A percentile compares a stretch with the other conserved stretches of the same genome.
These are phyloP conservation scores for Hypoxylon sp. DNA, from an alignment of 2,329 filamentous ascomycete species.

Conservation along the genomic window DNA sequence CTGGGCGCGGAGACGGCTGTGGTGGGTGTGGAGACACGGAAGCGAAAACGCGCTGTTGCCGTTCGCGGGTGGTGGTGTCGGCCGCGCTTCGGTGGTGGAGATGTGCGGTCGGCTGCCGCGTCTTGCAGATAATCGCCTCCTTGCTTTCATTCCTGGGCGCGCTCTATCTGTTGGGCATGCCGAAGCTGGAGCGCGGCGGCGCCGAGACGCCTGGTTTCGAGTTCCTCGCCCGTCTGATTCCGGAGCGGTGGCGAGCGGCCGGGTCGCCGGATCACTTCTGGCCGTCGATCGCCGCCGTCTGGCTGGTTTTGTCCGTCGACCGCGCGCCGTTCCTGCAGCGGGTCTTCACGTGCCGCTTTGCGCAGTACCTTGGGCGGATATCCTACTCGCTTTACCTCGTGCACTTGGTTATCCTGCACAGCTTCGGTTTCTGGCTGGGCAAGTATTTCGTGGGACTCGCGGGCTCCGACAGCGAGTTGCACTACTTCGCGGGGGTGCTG, in stretches of 20 bases:
- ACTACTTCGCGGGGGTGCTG: conserved; percentile 35
- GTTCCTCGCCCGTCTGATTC: conserved; percentile 39
- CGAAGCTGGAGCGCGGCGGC: conserved; percentile 41
- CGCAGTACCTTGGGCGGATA: conserved; percentile 49
- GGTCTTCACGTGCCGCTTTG: conserved; percentile 47
- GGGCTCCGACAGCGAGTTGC: conserved; percentile 28
- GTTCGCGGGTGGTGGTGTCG: not conserved
- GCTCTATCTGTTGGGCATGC: conserved; percentile 45
- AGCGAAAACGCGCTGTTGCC: not conserved
- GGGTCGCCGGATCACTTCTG: conserved; percentile 47
- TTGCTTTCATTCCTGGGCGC: conserved; percentile 27
- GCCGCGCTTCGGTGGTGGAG: conserved; percentile 28
- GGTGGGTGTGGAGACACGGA: not conserved
- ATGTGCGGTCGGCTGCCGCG: conserved; percentile 6
- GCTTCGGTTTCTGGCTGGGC: conserved; percentile 40
- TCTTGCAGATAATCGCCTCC: conserved; percentile 1
- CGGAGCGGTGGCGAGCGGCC: conserved; percentile 32
- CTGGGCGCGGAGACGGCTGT: conserved; percentile 7
- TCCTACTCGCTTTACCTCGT: conserved; percentile 50
- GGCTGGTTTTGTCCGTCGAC: conserved; percentile 47
- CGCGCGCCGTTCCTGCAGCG: conserved; percentile 42
- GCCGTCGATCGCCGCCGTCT: conserved; percentile 46
- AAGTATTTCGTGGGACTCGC: conserved; percentile 29
- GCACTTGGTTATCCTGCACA: conserved; percentile 47
- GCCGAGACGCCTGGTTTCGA: conserved; percentile 42